Conservation (phyloP, 2,329 filamentous ascomycete genomes). For the Neopestalotiopsis sp. region DNA sequence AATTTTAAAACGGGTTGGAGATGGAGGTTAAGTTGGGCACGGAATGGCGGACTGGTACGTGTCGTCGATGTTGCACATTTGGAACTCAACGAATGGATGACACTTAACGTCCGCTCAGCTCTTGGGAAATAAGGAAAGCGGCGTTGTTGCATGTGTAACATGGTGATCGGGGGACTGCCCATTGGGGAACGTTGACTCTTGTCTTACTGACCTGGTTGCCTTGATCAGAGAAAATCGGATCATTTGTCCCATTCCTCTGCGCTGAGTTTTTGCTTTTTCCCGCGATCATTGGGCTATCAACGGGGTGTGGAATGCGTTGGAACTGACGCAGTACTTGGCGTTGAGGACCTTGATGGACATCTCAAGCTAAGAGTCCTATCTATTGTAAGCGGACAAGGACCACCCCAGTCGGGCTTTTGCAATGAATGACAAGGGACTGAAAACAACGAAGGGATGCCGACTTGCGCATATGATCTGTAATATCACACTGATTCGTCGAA, state of each 20-base stretch:
- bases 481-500: background rate
- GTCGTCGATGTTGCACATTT: background rate
- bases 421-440: background rate
- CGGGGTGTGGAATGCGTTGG: background rate
- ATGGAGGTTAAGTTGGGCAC: background rate
- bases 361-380: background rate
- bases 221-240: background rate
- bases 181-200: background rate
- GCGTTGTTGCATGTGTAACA: background rate
- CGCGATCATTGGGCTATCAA: background rate
- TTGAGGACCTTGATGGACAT: conserved; percentile 20
- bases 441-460: background rate
- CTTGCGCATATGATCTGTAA: background rate
- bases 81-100: background rate
- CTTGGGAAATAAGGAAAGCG: background rate
- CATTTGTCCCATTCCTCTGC: background rate
- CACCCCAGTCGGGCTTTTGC: background rate
- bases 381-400: background rate
- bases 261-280: background rate
- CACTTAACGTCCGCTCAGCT: background rate
- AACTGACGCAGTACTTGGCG: background rate
- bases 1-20: conserved; percentile 1
- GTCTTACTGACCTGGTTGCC: background rate
- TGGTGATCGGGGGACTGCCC: too few relatives aligned
- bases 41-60: background rate